A percentile compares a stretch with the other conserved stretches of the same genome.
These are phyloP conservation scores for Karstenula rhodostoma DNA, from an alignment of 2,329 filamentous ascomycete genomes.

Conservation along the genomic window DNA sequence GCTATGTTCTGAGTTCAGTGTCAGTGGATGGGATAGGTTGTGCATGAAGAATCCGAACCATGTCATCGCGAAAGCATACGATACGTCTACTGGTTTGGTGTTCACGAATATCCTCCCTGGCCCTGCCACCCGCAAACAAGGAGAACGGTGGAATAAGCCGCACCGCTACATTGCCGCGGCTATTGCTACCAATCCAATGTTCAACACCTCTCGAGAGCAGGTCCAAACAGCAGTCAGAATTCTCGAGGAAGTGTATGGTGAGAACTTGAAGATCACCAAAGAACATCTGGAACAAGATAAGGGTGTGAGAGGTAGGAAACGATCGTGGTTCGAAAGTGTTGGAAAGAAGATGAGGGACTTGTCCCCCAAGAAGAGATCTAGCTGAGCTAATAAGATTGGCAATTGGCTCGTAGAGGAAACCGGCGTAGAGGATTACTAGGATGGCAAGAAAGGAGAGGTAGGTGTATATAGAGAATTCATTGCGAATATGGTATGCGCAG, in stretches of 20 bases:
- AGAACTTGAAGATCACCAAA: no score
- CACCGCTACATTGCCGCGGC: not conserved
- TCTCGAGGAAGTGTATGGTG: not conserved
- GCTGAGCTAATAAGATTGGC: no score
- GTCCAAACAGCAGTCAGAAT: not conserved
- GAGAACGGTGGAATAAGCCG: not conserved
- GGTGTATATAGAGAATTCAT: no score
- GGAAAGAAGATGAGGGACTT: constrained; percentile 10
- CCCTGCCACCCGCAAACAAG: not conserved
- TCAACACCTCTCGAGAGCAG: not conserved
- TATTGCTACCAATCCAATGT: not conserved
- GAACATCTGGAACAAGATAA: not conserved
- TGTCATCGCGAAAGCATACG: no score
- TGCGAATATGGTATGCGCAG: no score
- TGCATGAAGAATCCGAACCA: no score
- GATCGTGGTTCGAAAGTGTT: not conserved
- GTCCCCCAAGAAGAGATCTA: constrained; percentile 15
- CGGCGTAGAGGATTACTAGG: no score
- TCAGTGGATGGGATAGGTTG: no score
- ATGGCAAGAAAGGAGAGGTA: no score
- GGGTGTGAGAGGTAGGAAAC: not conserved
- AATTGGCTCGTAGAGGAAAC: no score
- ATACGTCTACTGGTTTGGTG: not conserved
- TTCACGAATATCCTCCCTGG: not conserved
- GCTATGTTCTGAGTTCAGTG: no score